A percentile compares a stretch with the other conserved stretches of the same genome.
These are phyloP conservation scores for Didymella lethalis DNA, from an alignment of 2,329 filamentous ascomycete species.

Conservation along the genomic window DNA sequence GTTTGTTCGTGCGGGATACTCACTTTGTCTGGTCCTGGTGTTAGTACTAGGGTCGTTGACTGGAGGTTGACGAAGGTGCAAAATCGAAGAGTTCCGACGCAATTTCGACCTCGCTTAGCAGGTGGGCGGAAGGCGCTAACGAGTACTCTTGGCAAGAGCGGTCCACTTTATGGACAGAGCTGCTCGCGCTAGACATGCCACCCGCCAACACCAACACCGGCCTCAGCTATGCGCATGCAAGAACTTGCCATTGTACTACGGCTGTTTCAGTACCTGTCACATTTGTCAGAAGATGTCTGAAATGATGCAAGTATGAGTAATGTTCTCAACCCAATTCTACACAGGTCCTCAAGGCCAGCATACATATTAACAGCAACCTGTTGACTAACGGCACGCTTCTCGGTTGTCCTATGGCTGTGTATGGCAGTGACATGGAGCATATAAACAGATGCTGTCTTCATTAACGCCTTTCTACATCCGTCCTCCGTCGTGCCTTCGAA, in stretches of 20 bases:
- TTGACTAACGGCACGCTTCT: too few relatives aligned
- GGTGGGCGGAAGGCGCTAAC: conserved; percentile 16
- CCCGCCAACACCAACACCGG: neutral
- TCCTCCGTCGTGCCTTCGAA: too few relatives aligned
- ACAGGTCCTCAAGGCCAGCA: too few relatives aligned
- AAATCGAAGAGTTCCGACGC: conserved; percentile 15
- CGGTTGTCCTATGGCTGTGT: too few relatives aligned
- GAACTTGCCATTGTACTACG: neutral
- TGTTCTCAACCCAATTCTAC: too few relatives aligned
- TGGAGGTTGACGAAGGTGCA: conserved; percentile 21
- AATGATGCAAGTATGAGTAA: too few relatives aligned
- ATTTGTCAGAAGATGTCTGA: neutral
- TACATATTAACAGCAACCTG: too few relatives aligned
- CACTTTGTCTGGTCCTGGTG: conserved; percentile 26
- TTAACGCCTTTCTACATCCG: too few relatives aligned
- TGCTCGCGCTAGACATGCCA: conserved; percentile 7
- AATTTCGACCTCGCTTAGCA: conserved; percentile 20
- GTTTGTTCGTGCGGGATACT: conserved; percentile 15
- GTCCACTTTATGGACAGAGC: conserved; percentile 8
- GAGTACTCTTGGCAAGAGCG: conserved; percentile 13
- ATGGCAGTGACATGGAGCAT: too few relatives aligned
- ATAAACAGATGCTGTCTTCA: too few relatives aligned
- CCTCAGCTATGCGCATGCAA: neutral
- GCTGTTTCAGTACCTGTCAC: neutral
- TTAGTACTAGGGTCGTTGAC: conserved; percentile 25